Base-by-base conservation (phyloP, 805 yeast species). In the Pichia occidentalis region DNA sequence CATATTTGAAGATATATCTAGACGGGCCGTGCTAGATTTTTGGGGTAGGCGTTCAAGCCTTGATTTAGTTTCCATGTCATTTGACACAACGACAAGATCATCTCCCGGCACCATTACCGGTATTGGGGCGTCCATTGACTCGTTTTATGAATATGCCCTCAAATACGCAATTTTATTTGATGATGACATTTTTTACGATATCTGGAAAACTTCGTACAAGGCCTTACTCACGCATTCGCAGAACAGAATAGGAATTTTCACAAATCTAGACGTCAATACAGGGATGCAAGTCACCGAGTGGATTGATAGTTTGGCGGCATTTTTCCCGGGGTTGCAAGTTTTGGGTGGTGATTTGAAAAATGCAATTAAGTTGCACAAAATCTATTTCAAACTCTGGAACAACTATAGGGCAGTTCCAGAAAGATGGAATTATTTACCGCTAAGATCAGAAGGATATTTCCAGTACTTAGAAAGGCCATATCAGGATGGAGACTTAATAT, bases 121-220 rank as follows among this genome's bases (percentile, higher is more conserved):
- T 0, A 69, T 84, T 8, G 97, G 97, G 2, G 97, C 97, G 0
- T 82, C 95, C 2, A 73, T 85, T 12, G 97, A 88, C 58, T 85
- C 95, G 0, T 85, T 85, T 52, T 88, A 80, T 54, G 97, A 88
- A 53, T 85, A 87, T 58, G 83, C 95, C 0, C 67, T 85, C 29
- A 88, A 88, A 54, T 77, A 79, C 16, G 65, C 87, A 2, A 70
- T 88, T 9, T 53, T 88, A 11, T 85, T 87, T 43, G 75, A 83
- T 52, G 83, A 81, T 47, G 63, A 64, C 11, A 62, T 66, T 10
- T 60, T 75, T 26, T 52, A 55, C 26, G 52, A 62, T 3, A 68
- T 86, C 42, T 87, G 88, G 85, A 53, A 65, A 14, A 58, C 60
- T 2, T 68, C 85, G 0, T 81, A 80, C 50, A 61, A 59, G 25